phyloP scores from a whole-genome alignment of 441 rosid species.

The Corymbia citriodora region DNA sequence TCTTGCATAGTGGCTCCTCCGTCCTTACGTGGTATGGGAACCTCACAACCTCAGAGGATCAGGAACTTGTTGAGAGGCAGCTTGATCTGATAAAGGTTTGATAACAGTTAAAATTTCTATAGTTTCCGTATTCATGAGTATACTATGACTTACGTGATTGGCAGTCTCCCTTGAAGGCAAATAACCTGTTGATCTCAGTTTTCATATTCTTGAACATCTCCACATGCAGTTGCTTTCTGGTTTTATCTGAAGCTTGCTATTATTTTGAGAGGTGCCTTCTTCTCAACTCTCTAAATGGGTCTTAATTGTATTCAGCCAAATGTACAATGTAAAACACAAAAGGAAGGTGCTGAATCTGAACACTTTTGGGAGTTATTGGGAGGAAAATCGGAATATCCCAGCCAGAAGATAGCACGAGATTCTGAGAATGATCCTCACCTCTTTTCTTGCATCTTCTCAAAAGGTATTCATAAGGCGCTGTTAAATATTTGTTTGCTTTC shows the following conservation, averaged over 20 bases:
- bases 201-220: background rate
- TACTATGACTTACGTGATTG: background rate
- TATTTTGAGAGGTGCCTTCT: background rate
- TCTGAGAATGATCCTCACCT: conserved; percentile 93
- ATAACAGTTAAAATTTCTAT: background rate
- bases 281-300: conserved; percentile 2
- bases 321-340: conserved; percentile 68
- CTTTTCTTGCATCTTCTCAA: conserved; percentile 69
- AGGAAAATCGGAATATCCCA: conserved; percentile 81
- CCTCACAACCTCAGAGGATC: conserved; percentile 72
- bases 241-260: background rate
- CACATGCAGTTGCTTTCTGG: background rate
- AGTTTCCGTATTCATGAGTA: background rate
- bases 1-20: conserved; percentile 66
- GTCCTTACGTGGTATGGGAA: conserved; percentile 94
- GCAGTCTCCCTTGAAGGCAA: background rate
- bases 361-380: conserved; percentile 91
- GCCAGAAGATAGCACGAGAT: conserved; percentile 63
- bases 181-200: background rate
- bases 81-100: conserved; percentile 89
- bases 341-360: conserved; percentile 92
- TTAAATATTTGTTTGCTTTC: background rate
- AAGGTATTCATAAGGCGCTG: conserved; percentile 34
- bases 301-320: conserved; percentile 60
- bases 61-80: conserved; percentile 84